Conservation (phyloP, 2,329 filamentous ascomycete genomes). For the Ascochyta rabiei region DNA sequence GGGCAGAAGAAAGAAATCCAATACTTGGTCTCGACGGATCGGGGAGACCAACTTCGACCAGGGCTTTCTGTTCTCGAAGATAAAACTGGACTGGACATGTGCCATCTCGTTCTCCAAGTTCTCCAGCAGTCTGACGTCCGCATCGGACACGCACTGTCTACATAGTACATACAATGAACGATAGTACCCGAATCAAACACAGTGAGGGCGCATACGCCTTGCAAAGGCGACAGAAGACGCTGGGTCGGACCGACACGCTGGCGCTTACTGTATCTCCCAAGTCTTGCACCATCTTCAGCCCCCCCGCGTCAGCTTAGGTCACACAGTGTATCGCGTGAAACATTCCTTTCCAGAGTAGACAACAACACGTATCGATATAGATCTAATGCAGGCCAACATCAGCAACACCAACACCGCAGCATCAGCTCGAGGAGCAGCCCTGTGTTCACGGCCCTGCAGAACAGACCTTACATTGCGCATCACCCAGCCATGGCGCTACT, state of each 20-base stretch:
- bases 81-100: background rate
- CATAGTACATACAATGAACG: slow-evolving; percentile 6
- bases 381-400: slow-evolving; percentile 2
- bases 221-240: background rate
- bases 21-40: slow-evolving; percentile 6
- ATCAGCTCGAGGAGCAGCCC: background rate
- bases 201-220: background rate
- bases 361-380: slow-evolving; percentile 11
- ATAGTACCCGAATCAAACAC: slow-evolving; percentile 9
- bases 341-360: background rate
- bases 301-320: slow-evolving; percentile 12
- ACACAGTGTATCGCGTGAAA: background rate
- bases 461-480: too few relatives aligned
- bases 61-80: background rate
- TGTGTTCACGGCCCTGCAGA: too few relatives aligned
- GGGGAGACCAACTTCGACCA: background rate
- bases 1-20: slow-evolving; percentile 7
- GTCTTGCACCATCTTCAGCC: background rate
- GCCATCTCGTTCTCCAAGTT: background rate
- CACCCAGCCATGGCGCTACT: too few relatives aligned
- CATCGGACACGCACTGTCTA: background rate
- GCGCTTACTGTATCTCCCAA: slow-evolving; percentile 10
- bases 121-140: background rate
- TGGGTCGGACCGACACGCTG: slow-evolving; percentile 15
- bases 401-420: background rate